Conservation (phyloP, 2,329 filamentous ascomycete genomes). For the Fusarium lyarnte region DNA sequence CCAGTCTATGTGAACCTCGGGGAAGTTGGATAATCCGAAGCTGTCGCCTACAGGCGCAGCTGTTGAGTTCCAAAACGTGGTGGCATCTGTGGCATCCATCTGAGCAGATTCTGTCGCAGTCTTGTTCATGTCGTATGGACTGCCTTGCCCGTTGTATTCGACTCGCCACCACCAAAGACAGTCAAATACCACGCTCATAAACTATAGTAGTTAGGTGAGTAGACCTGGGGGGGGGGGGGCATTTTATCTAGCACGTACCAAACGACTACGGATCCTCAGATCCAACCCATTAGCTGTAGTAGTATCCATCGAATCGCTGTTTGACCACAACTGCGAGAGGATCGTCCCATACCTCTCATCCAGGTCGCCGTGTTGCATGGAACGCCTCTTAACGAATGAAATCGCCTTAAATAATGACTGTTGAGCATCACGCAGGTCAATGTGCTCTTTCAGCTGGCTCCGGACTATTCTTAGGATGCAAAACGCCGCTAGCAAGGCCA, state of each 20-base stretch:
- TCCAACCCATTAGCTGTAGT: neutral
- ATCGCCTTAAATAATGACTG: neutral
- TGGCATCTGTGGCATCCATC: neutral
- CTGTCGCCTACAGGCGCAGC: neutral
- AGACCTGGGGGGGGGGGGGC: too few species aligned
- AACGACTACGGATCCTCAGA: neutral
- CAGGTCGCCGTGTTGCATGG: neutral
- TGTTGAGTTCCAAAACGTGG: neutral
- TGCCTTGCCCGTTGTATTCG: slow-evolving; percentile 4
- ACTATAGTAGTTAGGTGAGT: neutral
- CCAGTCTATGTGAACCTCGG: neutral
- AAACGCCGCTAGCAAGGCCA: slow-evolving; percentile 1
- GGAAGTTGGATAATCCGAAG: neutral
- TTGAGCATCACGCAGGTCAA: neutral
- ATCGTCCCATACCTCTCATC: neutral
- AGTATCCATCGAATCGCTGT: neutral
- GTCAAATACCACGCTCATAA: slow-evolving; percentile 3
- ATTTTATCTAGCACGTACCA: neutral
- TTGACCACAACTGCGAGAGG: slow-evolving; percentile 2
- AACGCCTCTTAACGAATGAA: neutral
- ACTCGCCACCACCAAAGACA: slow-evolving; percentile 6
- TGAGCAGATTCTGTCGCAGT: neutral
- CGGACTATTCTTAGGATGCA: neutral
- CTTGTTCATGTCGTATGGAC: neutral
- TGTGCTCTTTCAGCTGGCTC: neutral